A percentile compares a stretch with the other conserved stretches of the same genome.
Conservation (phyloP, 1,284 basidiomycete species). For the Pyrrhoderma noxium region DNA sequence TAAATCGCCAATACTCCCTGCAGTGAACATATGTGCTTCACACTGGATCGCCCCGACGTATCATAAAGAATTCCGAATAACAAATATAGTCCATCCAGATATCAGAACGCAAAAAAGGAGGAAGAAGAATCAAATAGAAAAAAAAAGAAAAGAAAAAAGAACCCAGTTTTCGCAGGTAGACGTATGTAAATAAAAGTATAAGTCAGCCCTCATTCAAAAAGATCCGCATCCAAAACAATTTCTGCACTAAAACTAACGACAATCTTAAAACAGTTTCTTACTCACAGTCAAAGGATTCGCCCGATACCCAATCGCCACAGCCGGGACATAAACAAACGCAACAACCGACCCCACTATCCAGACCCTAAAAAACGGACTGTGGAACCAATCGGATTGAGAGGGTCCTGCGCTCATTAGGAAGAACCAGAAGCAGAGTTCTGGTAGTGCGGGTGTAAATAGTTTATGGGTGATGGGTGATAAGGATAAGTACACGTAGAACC, state of each 20-base stretch:
- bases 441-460: no score
- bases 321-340: slow-evolving; percentile 61
- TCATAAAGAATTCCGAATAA: neutral
- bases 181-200: neutral
- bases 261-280: no score
- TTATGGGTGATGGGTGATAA: slow-evolving; percentile 14
- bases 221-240: no score
- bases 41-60: slow-evolving; percentile 38
- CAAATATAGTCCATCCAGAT: neutral
- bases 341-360: slow-evolving; percentile 58
- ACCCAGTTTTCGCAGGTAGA: neutral
- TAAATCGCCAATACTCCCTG: slow-evolving; percentile 60
- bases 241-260: no score
- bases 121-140: neutral
- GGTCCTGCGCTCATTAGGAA: slow-evolving; percentile 64
- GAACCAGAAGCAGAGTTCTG: slow-evolving; percentile 76
- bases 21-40: slow-evolving; percentile 61
- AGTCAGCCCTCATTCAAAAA: no score
- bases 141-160: slow-evolving; percentile 1
- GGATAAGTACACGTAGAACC: neutral
- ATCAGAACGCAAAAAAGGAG: neutral
- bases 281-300: slow-evolving; percentile 49
- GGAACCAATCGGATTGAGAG: slow-evolving; percentile 64
- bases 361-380: slow-evolving; percentile 59
- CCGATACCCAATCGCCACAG: slow-evolving; percentile 56